Evolutionary conservation across 1,139 yeast species (phyloP).

Genomic region (Geotrichum restrictum): DNA sequence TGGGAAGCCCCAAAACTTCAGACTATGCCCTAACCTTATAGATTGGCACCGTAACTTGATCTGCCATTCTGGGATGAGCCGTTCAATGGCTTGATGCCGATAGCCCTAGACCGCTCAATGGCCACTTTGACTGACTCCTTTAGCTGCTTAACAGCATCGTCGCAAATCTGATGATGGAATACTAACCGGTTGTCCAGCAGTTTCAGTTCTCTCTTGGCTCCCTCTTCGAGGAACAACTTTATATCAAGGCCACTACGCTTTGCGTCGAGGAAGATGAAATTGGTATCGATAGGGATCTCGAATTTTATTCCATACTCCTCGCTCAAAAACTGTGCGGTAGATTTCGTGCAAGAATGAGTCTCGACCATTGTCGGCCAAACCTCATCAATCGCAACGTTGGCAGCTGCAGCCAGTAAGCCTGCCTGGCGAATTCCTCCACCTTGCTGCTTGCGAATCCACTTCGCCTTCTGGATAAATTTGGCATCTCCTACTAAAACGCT

Average conservation of each 20-base stretch:
- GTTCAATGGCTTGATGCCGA: slow-evolving; percentile 11
- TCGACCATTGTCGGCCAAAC: slow-evolving; percentile 57
- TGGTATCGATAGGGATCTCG: slow-evolving; percentile 78
- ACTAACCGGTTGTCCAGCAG: slow-evolving; percentile 71
- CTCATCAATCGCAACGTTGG: slow-evolving; percentile 69
- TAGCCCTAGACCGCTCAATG: slow-evolving; percentile 43
- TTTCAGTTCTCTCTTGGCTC: slow-evolving; percentile 58
- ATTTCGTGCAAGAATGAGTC: slow-evolving; percentile 68
- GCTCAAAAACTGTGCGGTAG: slow-evolving; percentile 57
- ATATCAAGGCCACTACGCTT: slow-evolving; percentile 58
- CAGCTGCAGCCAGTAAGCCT: slow-evolving; percentile 82
- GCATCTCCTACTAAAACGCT: slow-evolving; percentile 73
- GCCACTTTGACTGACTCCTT: slow-evolving; percentile 60
- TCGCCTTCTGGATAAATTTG: slow-evolving; percentile 63
- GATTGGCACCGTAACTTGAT: slow-evolving; percentile 12
- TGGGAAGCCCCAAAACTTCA: too few relatives aligned
- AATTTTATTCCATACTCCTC: slow-evolving; percentile 50
- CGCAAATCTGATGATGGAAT: slow-evolving; percentile 75
- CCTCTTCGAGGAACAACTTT: slow-evolving; percentile 52
- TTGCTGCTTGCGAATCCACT: slow-evolving; percentile 85
- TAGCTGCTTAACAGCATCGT: slow-evolving; percentile 61
- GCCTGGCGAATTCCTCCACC: slow-evolving; percentile 95
- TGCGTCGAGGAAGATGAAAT: slow-evolving; percentile 76
- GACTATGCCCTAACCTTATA: slow-evolving; percentile 1
- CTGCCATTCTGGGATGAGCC: slow-evolving; percentile 7